A percentile compares a stretch with the other conserved stretches of the same genome.
Conservation (phyloP, 352 stramenopile species). For the Globisporangium carolinianum region DNA sequence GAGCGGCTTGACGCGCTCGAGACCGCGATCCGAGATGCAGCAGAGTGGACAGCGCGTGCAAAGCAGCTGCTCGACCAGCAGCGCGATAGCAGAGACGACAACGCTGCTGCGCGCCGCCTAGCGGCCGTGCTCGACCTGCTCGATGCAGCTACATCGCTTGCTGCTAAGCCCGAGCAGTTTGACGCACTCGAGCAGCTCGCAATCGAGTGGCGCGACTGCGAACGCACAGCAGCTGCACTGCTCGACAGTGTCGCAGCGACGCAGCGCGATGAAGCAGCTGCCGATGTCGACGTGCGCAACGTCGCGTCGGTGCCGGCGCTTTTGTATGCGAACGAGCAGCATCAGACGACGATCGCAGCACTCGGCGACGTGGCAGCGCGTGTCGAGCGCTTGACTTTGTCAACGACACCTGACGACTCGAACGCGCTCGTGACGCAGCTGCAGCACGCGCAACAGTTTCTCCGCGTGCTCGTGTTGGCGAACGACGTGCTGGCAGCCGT, state of each 20-base stretch:
- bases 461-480: constrained; percentile 12
- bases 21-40: constrained; percentile 13
- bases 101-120: too few relatives aligned
- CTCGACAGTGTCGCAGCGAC: constrained; percentile 18
- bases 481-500: constrained; percentile 12
- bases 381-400: not conserved
- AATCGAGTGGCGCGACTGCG: not conserved
- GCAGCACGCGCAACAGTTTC: constrained; percentile 10
- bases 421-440: constrained; percentile 1
- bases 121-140: too few relatives aligned
- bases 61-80: too few relatives aligned
- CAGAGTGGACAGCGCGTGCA: constrained; percentile 14
- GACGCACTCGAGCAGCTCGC: too few relatives aligned
- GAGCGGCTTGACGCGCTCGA: constrained; percentile 28
- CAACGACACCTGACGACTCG: constrained; percentile 5
- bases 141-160: too few relatives aligned
- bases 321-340: constrained; percentile 9
- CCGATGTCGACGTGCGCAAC: constrained; percentile 10
- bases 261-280: constrained; percentile 15
- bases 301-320: constrained; percentile 2
- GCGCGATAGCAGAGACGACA: too few relatives aligned
- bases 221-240: constrained; percentile 19
- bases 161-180: too few relatives aligned
- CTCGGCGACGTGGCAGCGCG: not conserved
- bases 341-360: constrained; percentile 11